Evolutionary conservation across 164 flowering plant species (phyloP).

Genomic region (Piper betle): DNA sequence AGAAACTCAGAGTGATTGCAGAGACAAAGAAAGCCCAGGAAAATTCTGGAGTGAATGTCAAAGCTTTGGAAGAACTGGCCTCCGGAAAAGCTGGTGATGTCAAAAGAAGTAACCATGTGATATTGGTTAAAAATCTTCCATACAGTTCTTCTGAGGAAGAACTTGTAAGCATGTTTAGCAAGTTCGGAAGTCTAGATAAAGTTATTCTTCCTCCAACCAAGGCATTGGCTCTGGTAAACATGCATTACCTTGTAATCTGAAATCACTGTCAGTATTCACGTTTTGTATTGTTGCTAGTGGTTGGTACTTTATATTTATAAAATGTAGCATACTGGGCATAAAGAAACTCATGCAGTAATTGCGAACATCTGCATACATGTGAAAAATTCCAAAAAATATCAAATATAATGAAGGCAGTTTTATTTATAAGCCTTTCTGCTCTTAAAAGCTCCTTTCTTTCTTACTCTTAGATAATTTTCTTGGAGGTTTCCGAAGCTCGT

Average conservation of each 20-base stretch:
- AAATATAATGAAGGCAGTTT: background rate
- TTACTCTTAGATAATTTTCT: conserved; percentile 54
- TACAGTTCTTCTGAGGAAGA: conserved; percentile 76
- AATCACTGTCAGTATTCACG: no score
- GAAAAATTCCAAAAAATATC: no score
- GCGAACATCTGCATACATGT: no score
- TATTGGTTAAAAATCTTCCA: conserved; percentile 91
- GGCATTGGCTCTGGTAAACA: conserved; percentile 78
- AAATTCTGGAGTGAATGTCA: conserved; percentile 72
- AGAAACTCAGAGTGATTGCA: conserved; percentile 76
- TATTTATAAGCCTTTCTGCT: background rate
- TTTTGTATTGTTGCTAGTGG: background rate
- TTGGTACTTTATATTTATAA: no score
- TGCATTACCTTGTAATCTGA: background rate
- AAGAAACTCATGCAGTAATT: no score
- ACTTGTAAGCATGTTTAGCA: conserved; percentile 68
- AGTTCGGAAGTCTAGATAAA: conserved; percentile 77
- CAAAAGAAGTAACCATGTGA: conserved; percentile 77
- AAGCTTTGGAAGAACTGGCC: conserved; percentile 58
- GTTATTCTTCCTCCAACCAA: conserved; percentile 80
- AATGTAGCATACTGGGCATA: no score
- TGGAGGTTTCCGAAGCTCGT: conserved; percentile 85
- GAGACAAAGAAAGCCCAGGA: conserved; percentile 76
- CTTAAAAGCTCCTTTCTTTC: background rate
- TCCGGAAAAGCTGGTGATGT: conserved; percentile 39